phyloP scores from a whole-genome alignment of 2,329 filamentous ascomycete genomes.

The Hypoxylon sp. region DNA sequence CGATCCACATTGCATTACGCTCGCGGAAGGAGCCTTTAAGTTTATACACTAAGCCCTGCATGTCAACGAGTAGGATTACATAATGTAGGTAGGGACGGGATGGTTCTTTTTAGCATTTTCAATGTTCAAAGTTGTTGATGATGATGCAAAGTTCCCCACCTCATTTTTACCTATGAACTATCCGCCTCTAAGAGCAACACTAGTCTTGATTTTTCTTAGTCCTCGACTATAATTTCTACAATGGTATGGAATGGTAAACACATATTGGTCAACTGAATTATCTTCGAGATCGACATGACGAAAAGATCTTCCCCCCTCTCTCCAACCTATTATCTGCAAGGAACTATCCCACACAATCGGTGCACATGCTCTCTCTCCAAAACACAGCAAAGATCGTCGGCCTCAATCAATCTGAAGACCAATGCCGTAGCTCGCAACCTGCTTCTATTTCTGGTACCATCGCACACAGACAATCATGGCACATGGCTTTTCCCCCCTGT shows the following conservation, averaged over 20 bases:
- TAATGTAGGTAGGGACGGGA: slow-evolving; percentile 19
- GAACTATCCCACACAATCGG: slow-evolving; percentile 30
- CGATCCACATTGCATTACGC: slow-evolving; percentile 29
- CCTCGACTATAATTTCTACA: too few species aligned
- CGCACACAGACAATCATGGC: slow-evolving; percentile 32
- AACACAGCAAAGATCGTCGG: slow-evolving; percentile 27
- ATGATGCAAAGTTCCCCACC: slow-evolving; percentile 3
- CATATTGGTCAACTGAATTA: too few species aligned
- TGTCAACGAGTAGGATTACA: slow-evolving; percentile 16
- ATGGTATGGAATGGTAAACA: too few species aligned
- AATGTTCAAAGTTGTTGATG: too few species aligned
- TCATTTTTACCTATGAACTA: too few species aligned
- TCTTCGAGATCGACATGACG: too few species aligned
- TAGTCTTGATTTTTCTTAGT: too few species aligned
- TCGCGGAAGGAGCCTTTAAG: slow-evolving; percentile 36
- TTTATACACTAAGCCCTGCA: slow-evolving; percentile 37
- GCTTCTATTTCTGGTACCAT: slow-evolving; percentile 37
- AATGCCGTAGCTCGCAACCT: slow-evolving; percentile 29
- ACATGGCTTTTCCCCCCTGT: slow-evolving; percentile 34
- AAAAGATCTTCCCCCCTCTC: not conserved
- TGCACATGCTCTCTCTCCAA: slow-evolving; percentile 22
- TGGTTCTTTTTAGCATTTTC: too few species aligned
- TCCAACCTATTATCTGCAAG: slow-evolving; percentile 14
- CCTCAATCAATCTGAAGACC: slow-evolving; percentile 34
- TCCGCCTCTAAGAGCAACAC: too few species aligned